A percentile compares a stretch with the other conserved stretches of the same genome.
These are phyloP conservation scores for Sparassis latifolia DNA, from an alignment of 1,284 basidiomycete genomes.

Conservation along the genomic window DNA sequence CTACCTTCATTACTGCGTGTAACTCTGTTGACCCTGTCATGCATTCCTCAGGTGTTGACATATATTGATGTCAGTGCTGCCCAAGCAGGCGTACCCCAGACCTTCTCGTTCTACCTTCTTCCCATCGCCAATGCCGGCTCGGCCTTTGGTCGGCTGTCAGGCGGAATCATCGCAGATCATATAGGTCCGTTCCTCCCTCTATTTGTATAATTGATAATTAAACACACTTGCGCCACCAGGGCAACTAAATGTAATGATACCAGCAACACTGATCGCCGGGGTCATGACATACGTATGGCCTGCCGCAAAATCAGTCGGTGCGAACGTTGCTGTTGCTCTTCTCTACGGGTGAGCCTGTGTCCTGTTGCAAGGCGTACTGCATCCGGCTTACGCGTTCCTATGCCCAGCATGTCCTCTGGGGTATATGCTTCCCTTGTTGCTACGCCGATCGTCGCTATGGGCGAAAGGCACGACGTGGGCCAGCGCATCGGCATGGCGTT, in stretches of 20 bases:
- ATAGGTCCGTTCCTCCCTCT: conserved; percentile 21
- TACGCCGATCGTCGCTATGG: conserved; percentile 54
- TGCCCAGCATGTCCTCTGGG: conserved; percentile 42
- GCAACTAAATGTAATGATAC: conserved; percentile 49
- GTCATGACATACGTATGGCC: conserved; percentile 56
- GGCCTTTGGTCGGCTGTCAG: conserved; percentile 33
- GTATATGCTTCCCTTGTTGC: conserved; percentile 49
- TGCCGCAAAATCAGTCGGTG: conserved; percentile 33
- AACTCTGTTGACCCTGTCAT: background rate
- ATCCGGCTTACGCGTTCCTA: background rate
- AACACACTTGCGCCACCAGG: conserved; percentile 27
- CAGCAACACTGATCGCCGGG: conserved; percentile 41
- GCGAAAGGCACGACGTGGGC: conserved; percentile 53
- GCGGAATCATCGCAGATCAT: conserved; percentile 35
- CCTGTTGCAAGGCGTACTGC: background rate
- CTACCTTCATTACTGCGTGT: too few relatives aligned
- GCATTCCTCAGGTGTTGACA: conserved; percentile 32
- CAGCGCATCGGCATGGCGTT: conserved; percentile 52
- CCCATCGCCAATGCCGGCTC: conserved; percentile 41
- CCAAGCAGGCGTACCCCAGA: conserved; percentile 27
- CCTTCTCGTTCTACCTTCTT: conserved; percentile 39
- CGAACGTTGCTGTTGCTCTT: conserved; percentile 40
- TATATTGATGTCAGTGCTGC: conserved; percentile 40
- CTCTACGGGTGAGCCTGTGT: conserved; percentile 39
- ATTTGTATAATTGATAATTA: background rate